Evolutionary conservation across 2,329 filamentous ascomycete species (phyloP), one percentile per base, ranked within the genome.

Genomic region (Hypocreales sp.): DNA sequence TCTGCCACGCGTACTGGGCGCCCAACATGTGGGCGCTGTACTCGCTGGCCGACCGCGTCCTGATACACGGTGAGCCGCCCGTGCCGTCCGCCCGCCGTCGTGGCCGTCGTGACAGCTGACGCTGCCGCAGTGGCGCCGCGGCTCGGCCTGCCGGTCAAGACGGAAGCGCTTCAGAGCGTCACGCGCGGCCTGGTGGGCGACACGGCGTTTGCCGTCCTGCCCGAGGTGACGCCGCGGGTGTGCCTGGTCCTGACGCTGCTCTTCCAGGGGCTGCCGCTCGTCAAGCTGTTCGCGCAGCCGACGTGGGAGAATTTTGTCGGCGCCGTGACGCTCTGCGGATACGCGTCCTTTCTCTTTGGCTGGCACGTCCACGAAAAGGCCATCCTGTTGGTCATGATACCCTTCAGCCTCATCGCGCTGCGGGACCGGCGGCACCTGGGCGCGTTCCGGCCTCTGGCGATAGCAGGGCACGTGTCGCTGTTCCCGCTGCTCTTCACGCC

Each of bases 321-420:
- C 4, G 78, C 83, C 1, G 69, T 93, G 24, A 94, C 87, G 0
- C 71, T 95, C 11, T 95, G 90, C 45, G 90, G 82, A 32, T 98
- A 94, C 47, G 80, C 87, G 0, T 94, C 87, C 0, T 98, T 98
- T 56, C 65, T 98, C 8, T 95, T 95, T 41, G 87, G 90, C 31
- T 98, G 87, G 84, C 90, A 98, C 46, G 90, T 98, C 7, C 90
- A 98, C 44, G 90, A 98, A 48, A 98, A 98, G 54, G 90, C 90
- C 2, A 80, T 98, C 31, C 67, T 98, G 14, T 69, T 95, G 13
- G 79, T 95, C 45, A 84, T 98, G 38, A 80, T 95, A 26, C 90
- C 90, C 1, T 95, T 95, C 60, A 92, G 81, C 40, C 67, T 98
- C 34, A 77, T 95, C 33, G 86, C 87, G 1, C 69, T 95, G 27